Evolutionary conservation across 2,329 filamentous ascomycete species (phyloP).

Genomic region (Colletotrichum tabaci): DNA sequence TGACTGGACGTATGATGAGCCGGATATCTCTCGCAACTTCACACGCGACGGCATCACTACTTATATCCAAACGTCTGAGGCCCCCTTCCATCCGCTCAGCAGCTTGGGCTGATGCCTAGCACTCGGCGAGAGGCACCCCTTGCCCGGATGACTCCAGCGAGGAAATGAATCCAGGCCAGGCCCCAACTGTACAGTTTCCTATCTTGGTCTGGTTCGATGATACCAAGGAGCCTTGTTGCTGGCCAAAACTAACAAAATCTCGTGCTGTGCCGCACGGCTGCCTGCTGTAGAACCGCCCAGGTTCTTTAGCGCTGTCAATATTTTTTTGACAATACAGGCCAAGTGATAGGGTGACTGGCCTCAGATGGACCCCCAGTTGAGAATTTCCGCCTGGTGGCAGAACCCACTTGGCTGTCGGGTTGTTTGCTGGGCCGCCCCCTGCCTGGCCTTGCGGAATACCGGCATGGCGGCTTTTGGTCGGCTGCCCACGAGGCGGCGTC

Average conservation of each 20-base stretch:
- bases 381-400: background rate
- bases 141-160: background rate
- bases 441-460: background rate
- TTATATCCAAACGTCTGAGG: background rate
- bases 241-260: too few relatives aligned
- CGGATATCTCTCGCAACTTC: too few relatives aligned
- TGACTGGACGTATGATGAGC: background rate
- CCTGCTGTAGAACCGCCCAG: background rate
- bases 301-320: background rate
- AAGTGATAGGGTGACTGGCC: background rate
- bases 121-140: background rate
- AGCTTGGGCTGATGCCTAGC: background rate
- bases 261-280: background rate
- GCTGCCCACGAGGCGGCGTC: background rate
- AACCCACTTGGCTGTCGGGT: background rate
- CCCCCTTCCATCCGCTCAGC: too few relatives aligned
- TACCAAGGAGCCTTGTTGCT: background rate
- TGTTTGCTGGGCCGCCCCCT: background rate
- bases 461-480: background rate
- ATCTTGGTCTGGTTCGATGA: background rate
- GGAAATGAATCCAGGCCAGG: background rate
- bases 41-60: background rate
- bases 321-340: background rate
- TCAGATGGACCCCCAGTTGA: background rate
- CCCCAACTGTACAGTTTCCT: background rate